Base-by-base conservation (phyloP, 1,139 yeast genomes). In the Pichia sp. region DNA sequence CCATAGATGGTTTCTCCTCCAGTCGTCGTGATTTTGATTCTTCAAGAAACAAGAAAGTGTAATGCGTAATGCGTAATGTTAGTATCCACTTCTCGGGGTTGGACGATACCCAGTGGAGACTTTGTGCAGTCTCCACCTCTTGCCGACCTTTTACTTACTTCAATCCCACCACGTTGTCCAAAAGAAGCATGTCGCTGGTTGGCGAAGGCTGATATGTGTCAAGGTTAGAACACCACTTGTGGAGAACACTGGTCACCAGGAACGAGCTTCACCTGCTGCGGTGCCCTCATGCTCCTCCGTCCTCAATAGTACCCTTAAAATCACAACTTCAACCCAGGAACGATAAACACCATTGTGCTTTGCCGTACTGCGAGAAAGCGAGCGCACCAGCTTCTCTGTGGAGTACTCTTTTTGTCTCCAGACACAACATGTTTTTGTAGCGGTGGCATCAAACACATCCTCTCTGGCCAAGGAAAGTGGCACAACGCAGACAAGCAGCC, bases 1-100 rank as follows among this genome's bases (percentile, higher is more conserved):
- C 95, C 95, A 11, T 74, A 74, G 54, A 82, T 75, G 10, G 75
- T 73, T 48, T 78, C 77, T 64, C 85, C 90, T 50, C 83, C 72
- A 10, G 79, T 72, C 48, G 87, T 86, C 7, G 80, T 78, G 51
- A 86, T 75, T 64, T 75, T 79, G 57, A 87, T 87, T 64, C 84
- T 84, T 56, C 68, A 66, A 49, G 63, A 65, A 36, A 7, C 30
- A 13, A 36, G 30, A 10, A n/a, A 10, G 3, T 4, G 23, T 30
- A 45, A 19, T 15, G 34, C 13, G 26, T 15, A 40, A 15, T 7
- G n/a, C 16, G 11, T 10, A 8, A 15, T 31, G 45, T 48, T 48
- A 48, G 50, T 48, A 48, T 16, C n/a, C 30, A n/a, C 16, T 40
- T 40, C 16, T 40, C 23, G 2, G 23, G 23, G 23, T n/a, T n/a